Conservation (phyloP, 169 alveolate species). For the Plasmodium relictum region DNA sequence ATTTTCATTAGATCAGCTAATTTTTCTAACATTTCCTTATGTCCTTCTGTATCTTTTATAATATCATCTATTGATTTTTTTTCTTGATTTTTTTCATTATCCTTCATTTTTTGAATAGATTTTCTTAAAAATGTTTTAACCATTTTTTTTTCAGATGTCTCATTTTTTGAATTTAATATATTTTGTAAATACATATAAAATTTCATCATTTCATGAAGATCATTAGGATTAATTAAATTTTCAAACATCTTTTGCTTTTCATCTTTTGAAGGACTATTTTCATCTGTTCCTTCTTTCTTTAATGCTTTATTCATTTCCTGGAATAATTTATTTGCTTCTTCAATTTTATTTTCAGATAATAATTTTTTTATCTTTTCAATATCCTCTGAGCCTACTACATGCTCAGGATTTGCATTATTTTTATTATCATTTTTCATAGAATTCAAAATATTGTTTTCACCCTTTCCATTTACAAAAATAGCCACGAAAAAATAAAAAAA, state of each 20-base stretch:
- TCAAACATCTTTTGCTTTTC: conserved; percentile 15
- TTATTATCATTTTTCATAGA: conserved; percentile 10
- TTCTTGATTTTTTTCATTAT: conserved; percentile 62
- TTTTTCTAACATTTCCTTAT: conserved; percentile 68
- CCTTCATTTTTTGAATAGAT: conserved; percentile 73
- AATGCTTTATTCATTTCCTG: conserved; percentile 24
- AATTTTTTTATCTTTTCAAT: conserved; percentile 53
- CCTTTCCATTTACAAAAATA: neutral
- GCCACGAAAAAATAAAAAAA: neutral
- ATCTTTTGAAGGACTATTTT: conserved; percentile 7
- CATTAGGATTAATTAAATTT: conserved; percentile 61
- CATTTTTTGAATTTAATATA: conserved; percentile 54
- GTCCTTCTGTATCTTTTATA: conserved; percentile 73
- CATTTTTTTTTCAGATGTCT: conserved; percentile 74
- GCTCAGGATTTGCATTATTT: neutral
- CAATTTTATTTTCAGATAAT: conserved; percentile 37
- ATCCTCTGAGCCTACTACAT: neutral
- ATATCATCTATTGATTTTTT: conserved; percentile 72
- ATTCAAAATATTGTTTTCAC: conserved; percentile 23
- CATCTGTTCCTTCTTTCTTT: conserved; percentile 12
- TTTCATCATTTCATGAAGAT: conserved; percentile 69
- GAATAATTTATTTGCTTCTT: conserved; percentile 43
- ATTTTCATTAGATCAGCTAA: conserved; percentile 62
- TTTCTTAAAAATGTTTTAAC: conserved; percentile 72
- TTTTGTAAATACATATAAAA: conserved; percentile 75